A percentile compares a stretch with the other conserved stretches of the same genome.
Conservation (phyloP, 768 basidiomycete species). For the Boletus rex-veris region DNA sequence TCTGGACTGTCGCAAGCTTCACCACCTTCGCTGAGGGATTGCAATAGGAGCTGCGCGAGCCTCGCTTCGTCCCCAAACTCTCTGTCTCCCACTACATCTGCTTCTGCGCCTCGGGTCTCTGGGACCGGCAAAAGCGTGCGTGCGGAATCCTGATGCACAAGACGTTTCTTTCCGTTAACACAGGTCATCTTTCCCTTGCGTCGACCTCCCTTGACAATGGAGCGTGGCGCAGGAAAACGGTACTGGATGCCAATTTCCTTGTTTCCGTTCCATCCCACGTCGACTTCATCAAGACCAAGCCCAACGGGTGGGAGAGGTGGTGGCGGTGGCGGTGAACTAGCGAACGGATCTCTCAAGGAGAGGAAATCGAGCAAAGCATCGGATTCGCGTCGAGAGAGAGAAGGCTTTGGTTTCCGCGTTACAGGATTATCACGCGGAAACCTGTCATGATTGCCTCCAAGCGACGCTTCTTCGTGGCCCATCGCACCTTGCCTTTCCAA, state of each 20-base stretch:
- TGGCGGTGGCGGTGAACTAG: constrained; percentile 32
- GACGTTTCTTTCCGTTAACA: constrained; percentile 17
- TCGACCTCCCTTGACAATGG: constrained; percentile 23
- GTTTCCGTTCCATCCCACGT: constrained; percentile 25
- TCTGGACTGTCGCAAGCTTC: constrained; percentile 4
- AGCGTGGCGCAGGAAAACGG: constrained; percentile 33
- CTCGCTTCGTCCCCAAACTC: constrained; percentile 28
- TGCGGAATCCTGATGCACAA: constrained; percentile 28
- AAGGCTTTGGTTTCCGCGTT: constrained; percentile 14
- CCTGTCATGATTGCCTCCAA: neutral
- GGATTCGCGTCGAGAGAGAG: constrained; percentile 19
- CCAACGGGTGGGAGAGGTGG: constrained; percentile 28
- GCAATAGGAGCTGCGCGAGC: constrained; percentile 29
- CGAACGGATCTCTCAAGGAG: constrained; percentile 33
- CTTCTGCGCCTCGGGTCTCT: constrained; percentile 15
- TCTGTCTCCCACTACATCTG: constrained; percentile 14
- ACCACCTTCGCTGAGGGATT: constrained; percentile 22
- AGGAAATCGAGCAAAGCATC: constrained; percentile 33
- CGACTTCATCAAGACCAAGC: constrained; percentile 28
- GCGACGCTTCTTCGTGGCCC: neutral
- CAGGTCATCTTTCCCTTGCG: constrained; percentile 16
- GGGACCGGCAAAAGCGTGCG: constrained; percentile 25
- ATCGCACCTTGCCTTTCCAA: constrained; percentile 7
- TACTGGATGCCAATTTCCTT: constrained; percentile 28
- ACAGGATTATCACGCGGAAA: neutral